phyloP scores from a whole-genome alignment of 2,329 filamentous ascomycete genomes.

The Sarocladium oryzae region DNA sequence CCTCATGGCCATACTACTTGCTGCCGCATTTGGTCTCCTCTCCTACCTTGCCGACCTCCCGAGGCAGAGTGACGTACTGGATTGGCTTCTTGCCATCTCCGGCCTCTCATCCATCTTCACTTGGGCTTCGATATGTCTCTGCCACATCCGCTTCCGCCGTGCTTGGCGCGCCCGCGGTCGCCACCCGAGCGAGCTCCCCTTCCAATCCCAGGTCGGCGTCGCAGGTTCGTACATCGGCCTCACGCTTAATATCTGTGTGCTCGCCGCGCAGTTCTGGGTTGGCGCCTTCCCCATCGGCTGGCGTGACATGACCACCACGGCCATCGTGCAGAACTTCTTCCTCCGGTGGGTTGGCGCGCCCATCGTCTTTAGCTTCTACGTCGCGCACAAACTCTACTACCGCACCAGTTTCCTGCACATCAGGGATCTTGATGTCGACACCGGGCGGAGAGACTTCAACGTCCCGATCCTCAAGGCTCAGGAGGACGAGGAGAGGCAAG shows the following conservation, averaged over 20 bases:
- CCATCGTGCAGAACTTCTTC: slow-evolving; percentile 64
- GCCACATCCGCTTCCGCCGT: slow-evolving; percentile 83
- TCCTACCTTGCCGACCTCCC: slow-evolving; percentile 66
- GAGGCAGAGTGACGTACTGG: slow-evolving; percentile 57
- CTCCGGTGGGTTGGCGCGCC: slow-evolving; percentile 64
- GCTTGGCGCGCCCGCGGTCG: slow-evolving; percentile 69
- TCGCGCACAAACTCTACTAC: slow-evolving; percentile 70
- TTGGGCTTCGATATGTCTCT: slow-evolving; percentile 80
- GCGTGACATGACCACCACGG: slow-evolving; percentile 30
- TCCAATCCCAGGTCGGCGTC: slow-evolving; percentile 71
- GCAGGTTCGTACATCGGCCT: slow-evolving; percentile 77
- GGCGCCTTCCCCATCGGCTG: slow-evolving; percentile 69
- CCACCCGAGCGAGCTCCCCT: slow-evolving; percentile 71
- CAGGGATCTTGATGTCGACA: slow-evolving; percentile 78
- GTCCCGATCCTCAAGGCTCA: slow-evolving; percentile 71
- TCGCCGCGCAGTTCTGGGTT: slow-evolving; percentile 83
- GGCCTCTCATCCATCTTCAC: slow-evolving; percentile 71
- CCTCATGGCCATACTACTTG: slow-evolving; percentile 62
- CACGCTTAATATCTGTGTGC: slow-evolving; percentile 65
- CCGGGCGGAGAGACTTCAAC: slow-evolving; percentile 80
- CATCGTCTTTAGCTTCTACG: slow-evolving; percentile 60
- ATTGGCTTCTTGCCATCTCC: slow-evolving; percentile 73
- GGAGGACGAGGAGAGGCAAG: slow-evolving; percentile 65
- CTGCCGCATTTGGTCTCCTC: slow-evolving; percentile 64
- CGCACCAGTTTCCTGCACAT: slow-evolving; percentile 60